These are phyloP conservation scores for Eucalyptus microcorys DNA, from an alignment of 345 rosid genomes.

Conservation along the genomic window DNA sequence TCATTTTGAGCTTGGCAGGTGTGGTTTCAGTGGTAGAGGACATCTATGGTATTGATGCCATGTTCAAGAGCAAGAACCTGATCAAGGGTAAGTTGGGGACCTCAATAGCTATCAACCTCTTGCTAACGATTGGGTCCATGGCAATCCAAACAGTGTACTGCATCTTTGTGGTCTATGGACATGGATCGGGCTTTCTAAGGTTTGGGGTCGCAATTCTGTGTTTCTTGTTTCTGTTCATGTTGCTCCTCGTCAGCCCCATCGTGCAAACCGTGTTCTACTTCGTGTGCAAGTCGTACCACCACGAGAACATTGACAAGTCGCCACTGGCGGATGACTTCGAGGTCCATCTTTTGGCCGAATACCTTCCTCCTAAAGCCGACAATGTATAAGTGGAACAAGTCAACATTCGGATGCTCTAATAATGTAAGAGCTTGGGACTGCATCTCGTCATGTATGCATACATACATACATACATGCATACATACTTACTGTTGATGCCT, in stretches of 20 bases:
- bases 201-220: slow-evolving; percentile 13
- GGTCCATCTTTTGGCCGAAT: slow-evolving; percentile 26
- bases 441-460: not conserved
- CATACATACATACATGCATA: no score
- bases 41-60: slow-evolving; percentile 23
- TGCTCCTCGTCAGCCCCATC: slow-evolving; percentile 19
- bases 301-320: slow-evolving; percentile 23
- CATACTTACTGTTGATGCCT: no score
- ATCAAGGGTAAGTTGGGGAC: slow-evolving; percentile 27
- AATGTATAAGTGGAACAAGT: slow-evolving; percentile 24
- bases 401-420: not conserved
- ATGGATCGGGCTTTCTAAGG: not conserved
- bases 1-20: slow-evolving; percentile 30
- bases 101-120: slow-evolving; percentile 7
- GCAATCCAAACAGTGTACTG: not conserved
- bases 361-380: slow-evolving; percentile 26
- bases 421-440: not conserved
- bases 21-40: slow-evolving; percentile 46
- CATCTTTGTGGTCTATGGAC: not conserved
- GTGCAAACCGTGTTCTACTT: slow-evolving; percentile 42
- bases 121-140: not conserved
- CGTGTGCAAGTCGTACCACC: slow-evolving; percentile 50
- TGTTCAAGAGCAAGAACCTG: slow-evolving; percentile 24
- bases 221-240: slow-evolving; percentile 6
- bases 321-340: slow-evolving; percentile 35